phyloP scores from a whole-genome alignment of 2,329 filamentous ascomycete species.

The Fusarium verticillioides region DNA sequence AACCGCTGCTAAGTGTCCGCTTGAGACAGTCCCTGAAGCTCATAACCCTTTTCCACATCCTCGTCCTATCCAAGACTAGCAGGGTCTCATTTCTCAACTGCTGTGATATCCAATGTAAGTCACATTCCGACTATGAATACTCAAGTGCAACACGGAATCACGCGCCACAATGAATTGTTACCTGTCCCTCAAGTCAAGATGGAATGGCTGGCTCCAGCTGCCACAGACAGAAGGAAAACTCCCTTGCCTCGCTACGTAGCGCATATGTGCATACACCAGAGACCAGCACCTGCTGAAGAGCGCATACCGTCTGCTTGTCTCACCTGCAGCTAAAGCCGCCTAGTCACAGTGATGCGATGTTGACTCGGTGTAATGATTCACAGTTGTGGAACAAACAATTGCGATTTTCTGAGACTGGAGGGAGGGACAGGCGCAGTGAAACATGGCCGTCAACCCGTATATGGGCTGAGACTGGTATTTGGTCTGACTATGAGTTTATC shows the following conservation, averaged over 20 bases:
- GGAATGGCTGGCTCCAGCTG: conserved; percentile 11
- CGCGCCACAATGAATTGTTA: conserved; percentile 25
- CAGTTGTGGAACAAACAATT: conserved; percentile 28
- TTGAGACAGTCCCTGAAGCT: conserved; percentile 18
- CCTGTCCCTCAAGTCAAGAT: conserved; percentile 21
- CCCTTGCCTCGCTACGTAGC: conserved; percentile 29
- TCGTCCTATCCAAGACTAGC: neutral
- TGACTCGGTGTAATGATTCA: conserved; percentile 13
- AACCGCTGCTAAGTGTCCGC: neutral
- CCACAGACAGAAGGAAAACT: conserved; percentile 15
- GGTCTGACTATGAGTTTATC: neutral
- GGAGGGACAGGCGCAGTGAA: conserved; percentile 8
- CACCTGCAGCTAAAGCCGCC: conserved; percentile 22
- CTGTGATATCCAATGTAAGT: conserved; percentile 21
- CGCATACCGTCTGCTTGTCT: conserved; percentile 30
- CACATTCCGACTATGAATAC: conserved; percentile 30
- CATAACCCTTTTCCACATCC: neutral
- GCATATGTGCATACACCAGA: neutral
- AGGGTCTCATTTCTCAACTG: conserved; percentile 20
- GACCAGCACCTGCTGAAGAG: conserved; percentile 7
- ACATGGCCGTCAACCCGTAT: conserved; percentile 22
- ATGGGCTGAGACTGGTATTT: conserved; percentile 18
- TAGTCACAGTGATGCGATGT: conserved; percentile 14
- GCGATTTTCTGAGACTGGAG: conserved; percentile 25
- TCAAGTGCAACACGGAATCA: conserved; percentile 9